Evolutionary conservation across 2,329 filamentous ascomycete genomes (phyloP).

Genomic region (Stemphylium vesicarium): DNA sequence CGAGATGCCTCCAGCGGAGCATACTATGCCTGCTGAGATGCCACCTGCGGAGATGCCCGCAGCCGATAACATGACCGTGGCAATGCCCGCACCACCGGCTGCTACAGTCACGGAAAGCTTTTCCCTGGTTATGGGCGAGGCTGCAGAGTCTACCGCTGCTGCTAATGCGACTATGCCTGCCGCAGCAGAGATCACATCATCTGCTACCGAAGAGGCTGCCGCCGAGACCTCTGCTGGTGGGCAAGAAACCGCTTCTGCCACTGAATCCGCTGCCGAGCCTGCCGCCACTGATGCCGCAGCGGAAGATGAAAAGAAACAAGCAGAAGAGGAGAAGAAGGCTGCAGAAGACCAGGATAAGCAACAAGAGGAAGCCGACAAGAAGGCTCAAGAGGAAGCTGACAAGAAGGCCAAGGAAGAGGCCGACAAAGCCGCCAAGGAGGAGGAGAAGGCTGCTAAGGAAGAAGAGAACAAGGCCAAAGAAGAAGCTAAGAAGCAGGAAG

Average conservation of each 20-base stretch:
- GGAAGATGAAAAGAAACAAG: conserved; percentile 4
- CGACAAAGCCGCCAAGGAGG: too few relatives aligned
- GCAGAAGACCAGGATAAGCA: background rate
- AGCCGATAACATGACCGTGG: background rate
- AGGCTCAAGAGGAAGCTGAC: conserved; percentile 8
- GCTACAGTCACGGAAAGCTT: conserved; percentile 17
- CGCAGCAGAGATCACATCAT: background rate
- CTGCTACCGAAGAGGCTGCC: background rate
- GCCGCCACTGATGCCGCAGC: conserved; percentile 1
- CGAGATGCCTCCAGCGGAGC: background rate
- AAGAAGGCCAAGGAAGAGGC: conserved; percentile 1
- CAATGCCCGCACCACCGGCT: conserved; percentile 10
- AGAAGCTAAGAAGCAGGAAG: background rate
- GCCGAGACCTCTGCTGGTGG: background rate
- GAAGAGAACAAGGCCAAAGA: background rate
- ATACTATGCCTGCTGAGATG: background rate
- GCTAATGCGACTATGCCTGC: background rate
- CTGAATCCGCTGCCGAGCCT: background rate
- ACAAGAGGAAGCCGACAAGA: background rate
- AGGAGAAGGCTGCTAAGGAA: background rate
- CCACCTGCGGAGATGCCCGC: background rate
- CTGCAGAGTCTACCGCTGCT: background rate
- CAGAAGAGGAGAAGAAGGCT: conserved; percentile 1
- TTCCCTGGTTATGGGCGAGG: conserved; percentile 12
- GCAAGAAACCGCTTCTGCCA: background rate